Evolutionary conservation across 768 basidiomycete species (phyloP).

Genomic region (Tubosaeta brunneosetosa): DNA sequence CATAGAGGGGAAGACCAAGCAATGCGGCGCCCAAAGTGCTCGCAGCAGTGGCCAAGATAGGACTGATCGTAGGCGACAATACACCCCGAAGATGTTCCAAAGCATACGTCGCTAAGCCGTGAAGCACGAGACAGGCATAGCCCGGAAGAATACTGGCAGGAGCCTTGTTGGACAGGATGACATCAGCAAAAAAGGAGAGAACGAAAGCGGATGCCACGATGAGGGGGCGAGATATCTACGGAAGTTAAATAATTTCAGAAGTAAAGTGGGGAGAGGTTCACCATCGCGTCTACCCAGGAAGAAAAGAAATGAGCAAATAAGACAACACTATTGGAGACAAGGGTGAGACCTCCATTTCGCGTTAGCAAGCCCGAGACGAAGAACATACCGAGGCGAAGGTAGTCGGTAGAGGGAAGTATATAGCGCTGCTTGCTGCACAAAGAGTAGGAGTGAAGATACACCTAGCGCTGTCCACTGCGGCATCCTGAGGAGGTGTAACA

Average conservation of each 20-base stretch:
- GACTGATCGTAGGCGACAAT: conserved; percentile 54
- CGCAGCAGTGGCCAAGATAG: conserved; percentile 50
- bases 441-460: conserved; percentile 60
- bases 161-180: conserved; percentile 36
- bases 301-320: conserved; percentile 67
- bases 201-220: conserved; percentile 45
- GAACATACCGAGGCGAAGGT: conserved; percentile 57
- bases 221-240: conserved; percentile 48
- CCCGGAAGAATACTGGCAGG: conserved; percentile 48
- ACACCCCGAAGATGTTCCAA: conserved; percentile 59
- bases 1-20: conserved; percentile 61
- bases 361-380: not conserved
- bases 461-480: conserved; percentile 67
- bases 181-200: conserved; percentile 57
- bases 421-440: conserved; percentile 63
- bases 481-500: conserved; percentile 8
- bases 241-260: conserved; percentile 3
- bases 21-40: conserved; percentile 59
- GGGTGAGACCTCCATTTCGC: not conserved
- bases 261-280: conserved; percentile 46
- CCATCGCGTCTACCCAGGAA: conserved; percentile 56
- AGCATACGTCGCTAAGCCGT: conserved; percentile 56
- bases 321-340: conserved; percentile 47
- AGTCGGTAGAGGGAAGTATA: conserved; percentile 67
- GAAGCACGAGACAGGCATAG: conserved; percentile 59